Evolutionary conservation across 257 asterid genomes (phyloP), one percentile per base, ranked within the genome.

Genomic region (Nemophila menziesii): DNA sequence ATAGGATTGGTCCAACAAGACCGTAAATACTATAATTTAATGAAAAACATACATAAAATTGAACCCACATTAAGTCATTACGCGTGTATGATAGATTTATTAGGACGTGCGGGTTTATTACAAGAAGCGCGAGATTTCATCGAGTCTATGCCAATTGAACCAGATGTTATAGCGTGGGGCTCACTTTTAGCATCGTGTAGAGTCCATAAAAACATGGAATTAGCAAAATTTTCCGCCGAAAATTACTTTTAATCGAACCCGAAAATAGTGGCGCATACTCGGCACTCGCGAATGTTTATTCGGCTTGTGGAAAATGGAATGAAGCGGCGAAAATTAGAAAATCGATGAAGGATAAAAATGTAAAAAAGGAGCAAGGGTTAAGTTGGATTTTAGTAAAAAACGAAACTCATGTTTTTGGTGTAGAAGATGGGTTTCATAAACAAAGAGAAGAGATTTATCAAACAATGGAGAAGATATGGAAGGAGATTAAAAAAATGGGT

Each of bases 161-260:
- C 90, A 11, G 92, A 82, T 66, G 82, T 90, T 41, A 81, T 86
- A 93, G 72, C 79, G n/a, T 86, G 96, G 96, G 72, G 96, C 57
- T 77, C 94, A 55, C 82, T 86, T 51, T 63, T 86, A 64, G 77
- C 93, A 65, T 79, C 96, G 43, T 79, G 96, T 74, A 70, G 74
- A 3, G 71, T 82, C 57, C 92, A 77, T 57, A 81, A 64, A 67
- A 79, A 86, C 54, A 54, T 60, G 54, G 94, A 76, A 57, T 56
- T 77, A 8, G 96, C 94, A 9, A 79, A 79, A 65, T 52, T 72
- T 34, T 86, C 96, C 33, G 94, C 90, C n/a, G 49, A 72, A 27
- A 57, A 60, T 67, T 94, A 82, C 37, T 57, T 86, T 36, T 69
- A 70, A 56, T 54, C 82, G 87, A 76, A 55, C 96, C 96, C 49